Conservation (phyloP, 257 asterid species). For the Fraxinus excelsior region DNA sequence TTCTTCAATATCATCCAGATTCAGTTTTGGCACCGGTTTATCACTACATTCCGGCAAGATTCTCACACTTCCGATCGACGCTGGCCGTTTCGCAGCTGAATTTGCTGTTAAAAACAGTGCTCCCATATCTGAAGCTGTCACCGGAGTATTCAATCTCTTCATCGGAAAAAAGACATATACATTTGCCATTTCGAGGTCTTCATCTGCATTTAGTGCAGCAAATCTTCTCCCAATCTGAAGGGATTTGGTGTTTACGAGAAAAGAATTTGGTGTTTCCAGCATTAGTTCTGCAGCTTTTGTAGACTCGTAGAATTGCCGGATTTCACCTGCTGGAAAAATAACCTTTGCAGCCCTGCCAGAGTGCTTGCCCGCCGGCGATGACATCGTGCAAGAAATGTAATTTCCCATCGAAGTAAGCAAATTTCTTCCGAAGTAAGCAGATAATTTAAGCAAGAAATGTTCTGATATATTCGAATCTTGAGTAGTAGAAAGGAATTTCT, state of each 20-base stretch:
- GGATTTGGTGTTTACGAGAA: constrained; percentile 57
- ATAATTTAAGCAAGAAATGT: neutral
- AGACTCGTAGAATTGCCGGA: constrained; percentile 38
- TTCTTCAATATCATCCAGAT: constrained; percentile 66
- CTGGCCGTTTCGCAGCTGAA: constrained; percentile 47
- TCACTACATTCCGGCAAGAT: constrained; percentile 56
- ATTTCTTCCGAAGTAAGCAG: neutral
- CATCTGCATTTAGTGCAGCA: constrained; percentile 74
- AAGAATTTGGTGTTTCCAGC: constrained; percentile 59
- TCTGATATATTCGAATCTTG: neutral
- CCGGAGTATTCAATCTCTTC: constrained; percentile 61
- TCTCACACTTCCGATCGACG: constrained; percentile 39
- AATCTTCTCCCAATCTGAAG: constrained; percentile 73
- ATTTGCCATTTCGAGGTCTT: constrained; percentile 69
- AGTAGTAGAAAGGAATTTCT: neutral
- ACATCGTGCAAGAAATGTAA: constrained; percentile 45
- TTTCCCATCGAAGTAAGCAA: constrained; percentile 41
- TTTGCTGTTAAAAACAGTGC: constrained; percentile 63
- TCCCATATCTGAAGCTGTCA: constrained; percentile 72
- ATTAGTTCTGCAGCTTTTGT: constrained; percentile 60
- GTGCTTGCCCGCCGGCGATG: constrained; percentile 27
- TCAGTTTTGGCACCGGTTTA: constrained; percentile 45
- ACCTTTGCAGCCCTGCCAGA: constrained; percentile 42
- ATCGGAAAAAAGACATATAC: constrained; percentile 73
- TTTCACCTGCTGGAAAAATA: constrained; percentile 60